These are phyloP conservation scores for Mycena epipterygia DNA, from an alignment of 768 basidiomycete species.

Conservation along the genomic window DNA sequence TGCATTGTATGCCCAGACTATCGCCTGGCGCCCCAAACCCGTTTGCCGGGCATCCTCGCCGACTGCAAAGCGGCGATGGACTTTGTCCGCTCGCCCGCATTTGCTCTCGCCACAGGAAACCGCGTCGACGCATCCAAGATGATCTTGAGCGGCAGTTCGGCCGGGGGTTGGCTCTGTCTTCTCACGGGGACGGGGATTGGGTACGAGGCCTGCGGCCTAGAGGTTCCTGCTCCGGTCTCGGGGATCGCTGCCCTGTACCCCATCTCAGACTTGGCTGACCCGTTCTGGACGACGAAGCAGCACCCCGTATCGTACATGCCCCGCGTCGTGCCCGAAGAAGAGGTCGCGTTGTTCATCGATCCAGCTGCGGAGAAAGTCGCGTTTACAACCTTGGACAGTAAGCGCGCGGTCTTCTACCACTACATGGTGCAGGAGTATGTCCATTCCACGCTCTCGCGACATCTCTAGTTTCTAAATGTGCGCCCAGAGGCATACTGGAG, in stretches of 20 bases:
- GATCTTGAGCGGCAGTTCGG: conserved; percentile 54
- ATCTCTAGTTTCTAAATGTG: neutral
- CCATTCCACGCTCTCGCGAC: neutral
- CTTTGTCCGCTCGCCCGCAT: conserved; percentile 45
- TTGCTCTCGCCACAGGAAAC: conserved; percentile 43
- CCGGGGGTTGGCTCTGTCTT: conserved; percentile 55
- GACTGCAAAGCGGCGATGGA: conserved; percentile 53
- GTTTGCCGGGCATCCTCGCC: conserved; percentile 50
- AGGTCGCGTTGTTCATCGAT: conserved; percentile 49
- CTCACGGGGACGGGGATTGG: conserved; percentile 53
- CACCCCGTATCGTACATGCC: conserved; percentile 50
- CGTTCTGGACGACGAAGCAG: conserved; percentile 54
- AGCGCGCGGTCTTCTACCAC: conserved; percentile 49
- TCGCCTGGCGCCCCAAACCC: conserved; percentile 53
- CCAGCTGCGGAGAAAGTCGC: conserved; percentile 43
- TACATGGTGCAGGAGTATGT: conserved; percentile 59
- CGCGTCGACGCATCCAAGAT: conserved; percentile 48
- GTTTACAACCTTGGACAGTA: conserved; percentile 41
- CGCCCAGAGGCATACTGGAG: conserved; percentile 45
- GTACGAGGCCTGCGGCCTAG: conserved; percentile 47
- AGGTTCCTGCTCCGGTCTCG: conserved; percentile 42
- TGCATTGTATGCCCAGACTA: conserved; percentile 53
- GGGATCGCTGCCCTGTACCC: conserved; percentile 55
- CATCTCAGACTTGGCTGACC: conserved; percentile 52
- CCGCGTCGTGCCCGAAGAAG: conserved; percentile 45